Base-by-base conservation (phyloP, 805 yeast genomes). In the Jamesozyma lodderae region DNA sequence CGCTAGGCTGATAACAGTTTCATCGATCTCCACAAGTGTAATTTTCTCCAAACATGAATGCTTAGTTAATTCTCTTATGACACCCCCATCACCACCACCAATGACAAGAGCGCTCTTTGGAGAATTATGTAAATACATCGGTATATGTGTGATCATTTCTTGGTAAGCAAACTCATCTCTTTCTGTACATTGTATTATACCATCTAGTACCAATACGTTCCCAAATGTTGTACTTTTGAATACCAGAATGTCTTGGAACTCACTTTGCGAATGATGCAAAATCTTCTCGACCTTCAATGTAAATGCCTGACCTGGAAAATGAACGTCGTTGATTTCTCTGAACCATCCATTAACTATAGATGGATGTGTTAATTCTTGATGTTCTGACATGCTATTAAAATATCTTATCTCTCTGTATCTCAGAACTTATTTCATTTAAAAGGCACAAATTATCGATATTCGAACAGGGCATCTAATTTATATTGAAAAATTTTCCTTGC, bases 61-160 rank as follows among this genome's bases (percentile, higher is more conserved):
- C 62, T 87, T 88, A 33, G 85, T 75, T 14, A 84, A 79, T 59
- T 87, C 96, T 52, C 96, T 72, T 26, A 88, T 64, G 16, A 87
- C 95, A 44, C 96, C 96, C 46, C 96, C 95, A 59, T 87, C 96
- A 31, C 96, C 96, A 19, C 96, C 96, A 20, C 96, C 96, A 51
- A 87, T 83, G 22, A 87, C 92, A 36, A 87, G 70, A 8, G 86
- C 94, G 38, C 70, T 72, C 49, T 73, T 73, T 1, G 96, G 96
- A 30, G 68, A 53, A 3, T 75, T 74, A 62, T 87, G 96, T 9
- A 84, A 64, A 73, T 79, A 77, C 41, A 88, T 53, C 4, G 96
- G 88, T 21, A 85, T 62, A 59, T 88, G 94, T 2, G 94, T 66
- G 45, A 87, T 88, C 78, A 85, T 76, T 58, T 87, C 96, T 63